Evolutionary conservation across 2,329 filamentous ascomycete genomes (phyloP), one percentile per base, ranked within the genome.

Genomic region (Scopulariopsis brevicaulis): DNA sequence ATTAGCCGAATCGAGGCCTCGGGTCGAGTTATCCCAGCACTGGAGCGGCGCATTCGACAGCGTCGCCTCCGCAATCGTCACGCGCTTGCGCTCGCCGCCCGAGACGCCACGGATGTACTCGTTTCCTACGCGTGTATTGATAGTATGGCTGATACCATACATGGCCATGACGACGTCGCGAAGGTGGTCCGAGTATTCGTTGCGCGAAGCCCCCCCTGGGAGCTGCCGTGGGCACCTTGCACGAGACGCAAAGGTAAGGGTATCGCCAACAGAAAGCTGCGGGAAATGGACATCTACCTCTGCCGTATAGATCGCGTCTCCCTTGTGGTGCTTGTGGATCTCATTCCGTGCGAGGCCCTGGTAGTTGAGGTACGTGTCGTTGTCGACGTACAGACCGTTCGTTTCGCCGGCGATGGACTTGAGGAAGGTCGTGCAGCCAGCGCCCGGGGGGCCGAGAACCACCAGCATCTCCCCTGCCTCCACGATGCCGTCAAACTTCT

Each of bases 391-490:
- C 64, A 95, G 85, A 56, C 90, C 90, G 64, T 91, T 86, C 24
- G 87, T 89, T 71, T 95, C 89, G 60, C 90, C 90, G 3, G 89
- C 83, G 63, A 95, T 82, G 0, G 89, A 89, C 75, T 95, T 95
- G 59, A 96, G 76, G 62, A 95, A 85, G 1, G 90, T 95, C 18
- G 87, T 90, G 70, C 90, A 96, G 57, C 87, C 87, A 20, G 80
- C 78, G 48, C 82, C 82, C 2, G 87, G 87, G 58, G 86, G 86
- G 18, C 87, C 87, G 35, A 90, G 77, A 2, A 90, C 87, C 18
- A 90, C 84, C 28, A 90, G 71, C 84, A 90, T 88, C 74, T 90
- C 87, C 50, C 87, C 87, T 60, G 80, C 81, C 65, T 82, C 77
- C 1, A 90, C 83, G 0, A 89, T 66, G 28, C 86, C 86, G 62